These are phyloP conservation scores for Pisolithus sp. DNA, from an alignment of 768 basidiomycete species.

Conservation along the genomic window DNA sequence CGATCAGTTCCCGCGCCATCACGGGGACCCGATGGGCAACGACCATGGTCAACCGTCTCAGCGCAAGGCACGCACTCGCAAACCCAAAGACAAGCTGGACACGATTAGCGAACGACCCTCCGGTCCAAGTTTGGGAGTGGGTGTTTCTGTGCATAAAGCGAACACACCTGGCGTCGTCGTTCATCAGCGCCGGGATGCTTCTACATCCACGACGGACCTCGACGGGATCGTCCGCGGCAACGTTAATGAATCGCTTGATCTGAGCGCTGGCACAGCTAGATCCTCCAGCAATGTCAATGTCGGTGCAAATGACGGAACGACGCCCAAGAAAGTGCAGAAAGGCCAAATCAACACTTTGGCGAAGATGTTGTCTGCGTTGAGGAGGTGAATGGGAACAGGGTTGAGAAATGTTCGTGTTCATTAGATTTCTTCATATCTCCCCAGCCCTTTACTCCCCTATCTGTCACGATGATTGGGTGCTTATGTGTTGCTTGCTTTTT, in stretches of 20 bases:
- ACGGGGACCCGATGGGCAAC: conserved; percentile 55
- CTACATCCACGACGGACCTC: conserved; percentile 72
- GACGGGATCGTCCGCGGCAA: conserved; percentile 22
- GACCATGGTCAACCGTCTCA: conserved; percentile 50
- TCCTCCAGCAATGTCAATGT: not conserved
- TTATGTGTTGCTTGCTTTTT: not conserved
- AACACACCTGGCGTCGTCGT: conserved; percentile 26
- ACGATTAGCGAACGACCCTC: conserved; percentile 68
- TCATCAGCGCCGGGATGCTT: conserved; percentile 51
- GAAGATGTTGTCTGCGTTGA: conserved; percentile 83
- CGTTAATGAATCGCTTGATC: not conserved
- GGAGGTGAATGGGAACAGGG: conserved; percentile 43
- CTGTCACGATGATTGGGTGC: not conserved
- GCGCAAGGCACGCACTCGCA: conserved; percentile 63
- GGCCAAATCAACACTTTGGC: conserved; percentile 86
- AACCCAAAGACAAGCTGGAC: conserved; percentile 65
- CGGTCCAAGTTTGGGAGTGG: not conserved
- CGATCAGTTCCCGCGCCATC: conserved; percentile 58
- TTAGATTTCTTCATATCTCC: not conserved
- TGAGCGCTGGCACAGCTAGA: not conserved
- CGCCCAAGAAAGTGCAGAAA: conserved; percentile 75
- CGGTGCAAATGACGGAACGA: conserved; percentile 27
- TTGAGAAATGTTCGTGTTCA: conserved; percentile 15
- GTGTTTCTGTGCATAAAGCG: not conserved
- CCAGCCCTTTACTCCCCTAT: no score